Percentiles rank a stretch among this genome's conserved stretches.
Conservation (phyloP, 2,329 filamentous ascomycete species). For the Penicillium concentricum region DNA sequence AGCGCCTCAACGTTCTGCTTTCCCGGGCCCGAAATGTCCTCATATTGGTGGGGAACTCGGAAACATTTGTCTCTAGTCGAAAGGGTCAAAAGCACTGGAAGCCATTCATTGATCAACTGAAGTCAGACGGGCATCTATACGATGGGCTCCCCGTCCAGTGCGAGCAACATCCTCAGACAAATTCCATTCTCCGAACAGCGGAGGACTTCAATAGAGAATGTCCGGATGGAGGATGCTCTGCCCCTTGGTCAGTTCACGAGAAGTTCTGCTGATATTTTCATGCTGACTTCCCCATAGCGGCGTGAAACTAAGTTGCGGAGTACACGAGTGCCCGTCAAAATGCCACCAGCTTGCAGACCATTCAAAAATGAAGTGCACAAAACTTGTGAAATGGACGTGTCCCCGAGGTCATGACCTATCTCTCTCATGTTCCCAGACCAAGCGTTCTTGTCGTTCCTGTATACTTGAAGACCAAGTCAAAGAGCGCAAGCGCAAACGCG, state of each 20-base stretch:
- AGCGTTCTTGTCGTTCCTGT: constrained; percentile 52
- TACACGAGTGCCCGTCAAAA: constrained; percentile 58
- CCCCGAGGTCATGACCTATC: constrained; percentile 51
- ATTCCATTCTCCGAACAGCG: constrained; percentile 47
- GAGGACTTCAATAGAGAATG: constrained; percentile 61
- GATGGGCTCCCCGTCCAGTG: constrained; percentile 63
- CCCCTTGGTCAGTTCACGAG: constrained; percentile 54
- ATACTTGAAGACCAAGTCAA: constrained; percentile 46
- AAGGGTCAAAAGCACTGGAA: constrained; percentile 60
- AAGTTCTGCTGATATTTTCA: background rate
- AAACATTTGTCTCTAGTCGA: constrained; percentile 62
- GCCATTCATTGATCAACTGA: constrained; percentile 58
- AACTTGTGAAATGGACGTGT: constrained; percentile 51
- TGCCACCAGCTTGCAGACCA: constrained; percentile 66
- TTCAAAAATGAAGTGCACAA: constrained; percentile 51
- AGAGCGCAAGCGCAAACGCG: constrained; percentile 52
- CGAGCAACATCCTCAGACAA: constrained; percentile 56
- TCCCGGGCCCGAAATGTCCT: constrained; percentile 65
- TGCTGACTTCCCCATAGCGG: constrained; percentile 33
- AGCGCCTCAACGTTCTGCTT: constrained; percentile 69
- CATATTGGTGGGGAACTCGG: constrained; percentile 68
- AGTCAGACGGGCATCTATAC: constrained; percentile 52
- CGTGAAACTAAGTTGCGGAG: constrained; percentile 53
- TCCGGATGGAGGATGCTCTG: constrained; percentile 68
- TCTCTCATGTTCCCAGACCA: constrained; percentile 48